phyloP scores from a whole-genome alignment of 2,329 filamentous ascomycete genomes.

The Proliferodiscus dingleyae region DNA sequence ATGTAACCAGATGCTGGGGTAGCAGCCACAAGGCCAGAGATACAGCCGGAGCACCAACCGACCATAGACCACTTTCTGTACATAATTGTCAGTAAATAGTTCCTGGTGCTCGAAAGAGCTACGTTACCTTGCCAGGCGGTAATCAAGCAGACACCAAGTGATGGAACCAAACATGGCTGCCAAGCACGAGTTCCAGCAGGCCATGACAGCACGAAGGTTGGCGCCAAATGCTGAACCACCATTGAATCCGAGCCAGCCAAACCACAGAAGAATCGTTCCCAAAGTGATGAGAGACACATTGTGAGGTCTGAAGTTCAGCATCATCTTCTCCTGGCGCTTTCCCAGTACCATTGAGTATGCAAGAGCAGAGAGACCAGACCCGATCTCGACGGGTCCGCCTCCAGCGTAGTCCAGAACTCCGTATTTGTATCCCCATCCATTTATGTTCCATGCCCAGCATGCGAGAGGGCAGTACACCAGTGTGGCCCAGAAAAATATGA shows the following conservation, averaged over 20 bases:
- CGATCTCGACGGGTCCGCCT: slow-evolving; percentile 95
- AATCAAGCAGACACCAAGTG: slow-evolving; percentile 95
- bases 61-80: slow-evolving; percentile 80
- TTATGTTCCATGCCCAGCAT: slow-evolving; percentile 94
- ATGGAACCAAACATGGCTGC: slow-evolving; percentile 81
- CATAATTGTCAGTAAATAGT: background rate
- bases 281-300: slow-evolving; percentile 97
- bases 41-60: slow-evolving; percentile 67
- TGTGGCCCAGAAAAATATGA: slow-evolving; percentile 93
- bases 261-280: slow-evolving; percentile 94
- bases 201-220: slow-evolving; percentile 90
- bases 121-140: slow-evolving; percentile 55
- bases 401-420: slow-evolving; percentile 96
- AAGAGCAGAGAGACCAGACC: slow-evolving; percentile 84
- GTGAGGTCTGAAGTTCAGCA: slow-evolving; percentile 98
- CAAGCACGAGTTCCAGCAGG: slow-evolving; percentile 92
- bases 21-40: slow-evolving; percentile 65
- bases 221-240: slow-evolving; percentile 91
- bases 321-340: slow-evolving; percentile 97
- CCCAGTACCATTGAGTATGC: slow-evolving; percentile 96
- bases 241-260: slow-evolving; percentile 99
- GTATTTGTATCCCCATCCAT: slow-evolving; percentile 88
- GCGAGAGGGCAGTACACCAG: slow-evolving; percentile 95
- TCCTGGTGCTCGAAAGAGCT: slow-evolving; percentile 29
- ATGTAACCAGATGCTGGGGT: slow-evolving; percentile 66